These are phyloP conservation scores for Fraxinus anomala DNA, from an alignment of 257 asterid species.

Conservation along the genomic window DNA sequence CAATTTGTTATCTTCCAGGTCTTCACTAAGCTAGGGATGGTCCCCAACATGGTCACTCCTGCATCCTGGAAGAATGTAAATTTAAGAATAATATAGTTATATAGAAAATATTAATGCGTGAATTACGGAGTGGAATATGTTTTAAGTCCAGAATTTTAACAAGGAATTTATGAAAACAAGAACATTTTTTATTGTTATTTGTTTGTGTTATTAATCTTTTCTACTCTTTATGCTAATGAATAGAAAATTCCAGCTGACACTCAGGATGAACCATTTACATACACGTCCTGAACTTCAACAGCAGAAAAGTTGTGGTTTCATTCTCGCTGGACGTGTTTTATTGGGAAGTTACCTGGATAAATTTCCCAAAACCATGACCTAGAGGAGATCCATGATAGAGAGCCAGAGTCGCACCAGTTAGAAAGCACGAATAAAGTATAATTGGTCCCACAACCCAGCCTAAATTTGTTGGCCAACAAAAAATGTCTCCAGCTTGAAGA, in stretches of 20 bases:
- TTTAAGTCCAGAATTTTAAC: not conserved
- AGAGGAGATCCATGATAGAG: slow-evolving; percentile 95
- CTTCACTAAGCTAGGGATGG: slow-evolving; percentile 94
- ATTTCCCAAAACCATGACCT: slow-evolving; percentile 78
- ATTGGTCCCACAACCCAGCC: slow-evolving; percentile 99
- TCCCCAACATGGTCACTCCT: slow-evolving; percentile 80
- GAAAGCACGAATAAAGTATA: slow-evolving; percentile 75
- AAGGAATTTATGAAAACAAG: not conserved
- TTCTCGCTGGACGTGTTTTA: slow-evolving; percentile 3
- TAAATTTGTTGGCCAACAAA: slow-evolving; percentile 92
- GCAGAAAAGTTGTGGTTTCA: not conserved
- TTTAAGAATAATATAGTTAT: slow-evolving; percentile 8
- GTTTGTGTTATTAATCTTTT: not conserved
- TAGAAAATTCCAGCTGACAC: not conserved
- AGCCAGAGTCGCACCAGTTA: slow-evolving; percentile 82
- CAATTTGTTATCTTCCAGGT: slow-evolving; percentile 83
- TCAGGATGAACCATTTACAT: not conserved
- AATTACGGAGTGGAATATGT: not conserved
- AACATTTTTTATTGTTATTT: not conserved
- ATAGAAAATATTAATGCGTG: not conserved
- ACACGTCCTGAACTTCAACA: not conserved
- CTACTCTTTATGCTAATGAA: not conserved
- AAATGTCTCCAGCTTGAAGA: slow-evolving; percentile 61
- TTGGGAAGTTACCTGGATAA: slow-evolving; percentile 61
- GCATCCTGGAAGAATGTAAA: slow-evolving; percentile 62